Percentiles rank a stretch among this genome's conserved stretches.
phyloP scores from a whole-genome alignment of 371 early-diverging fungal genomes.

The Sporodiniella umbellata region DNA sequence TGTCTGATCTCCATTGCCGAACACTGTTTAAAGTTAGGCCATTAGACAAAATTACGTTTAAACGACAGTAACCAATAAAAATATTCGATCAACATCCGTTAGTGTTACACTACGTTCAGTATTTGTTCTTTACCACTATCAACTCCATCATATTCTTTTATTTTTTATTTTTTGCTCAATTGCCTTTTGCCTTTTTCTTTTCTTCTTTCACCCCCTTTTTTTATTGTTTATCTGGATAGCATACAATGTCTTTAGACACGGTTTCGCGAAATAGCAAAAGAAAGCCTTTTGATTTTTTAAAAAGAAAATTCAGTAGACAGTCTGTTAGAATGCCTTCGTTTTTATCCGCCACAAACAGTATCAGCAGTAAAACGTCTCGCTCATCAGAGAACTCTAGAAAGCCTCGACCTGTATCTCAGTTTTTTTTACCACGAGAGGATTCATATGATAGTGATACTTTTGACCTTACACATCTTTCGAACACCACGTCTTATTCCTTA shows the following conservation, averaged over 20 bases:
- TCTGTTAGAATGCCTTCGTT: neutral
- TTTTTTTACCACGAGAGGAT: constrained; percentile 9
- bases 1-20: no score
- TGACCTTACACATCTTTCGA: neutral
- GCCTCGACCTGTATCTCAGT: constrained; percentile 19
- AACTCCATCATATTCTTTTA: no score
- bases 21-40: no score
- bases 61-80: no score
- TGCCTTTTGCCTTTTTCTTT: no score
- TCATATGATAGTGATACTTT: neutral
- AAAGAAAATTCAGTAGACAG: neutral
- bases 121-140: no score
- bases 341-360: neutral
- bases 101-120: no score
- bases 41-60: no score
- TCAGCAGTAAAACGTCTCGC: neutral
- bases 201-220: neutral
- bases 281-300: neutral
- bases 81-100: no score
- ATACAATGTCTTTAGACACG: neutral
- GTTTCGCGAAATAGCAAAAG: neutral
- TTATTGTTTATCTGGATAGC: neutral
- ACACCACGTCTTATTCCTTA: neutral
- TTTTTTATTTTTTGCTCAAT: no score
- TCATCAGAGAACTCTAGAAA: neutral